phyloP scores from a whole-genome alignment of 306 rosid genomes.

The Castanea crenata region DNA sequence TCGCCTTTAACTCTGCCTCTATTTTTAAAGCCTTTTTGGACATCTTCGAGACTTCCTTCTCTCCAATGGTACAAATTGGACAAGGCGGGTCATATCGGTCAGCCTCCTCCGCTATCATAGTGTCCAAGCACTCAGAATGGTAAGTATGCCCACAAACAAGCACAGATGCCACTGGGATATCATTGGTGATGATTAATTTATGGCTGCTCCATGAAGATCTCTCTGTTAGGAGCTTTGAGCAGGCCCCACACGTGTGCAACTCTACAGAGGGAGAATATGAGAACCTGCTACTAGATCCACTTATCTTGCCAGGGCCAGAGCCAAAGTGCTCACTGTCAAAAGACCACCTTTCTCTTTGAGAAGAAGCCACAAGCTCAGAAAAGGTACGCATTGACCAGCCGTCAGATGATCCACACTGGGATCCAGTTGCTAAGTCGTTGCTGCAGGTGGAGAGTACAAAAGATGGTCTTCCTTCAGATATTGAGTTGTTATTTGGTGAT shows the following conservation, averaged over 20 bases:
- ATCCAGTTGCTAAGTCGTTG: slow-evolving; percentile 70
- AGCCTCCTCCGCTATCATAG: slow-evolving; percentile 59
- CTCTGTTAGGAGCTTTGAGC: slow-evolving; percentile 66
- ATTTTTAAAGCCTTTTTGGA: slow-evolving; percentile 44
- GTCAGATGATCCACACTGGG: slow-evolving; percentile 83
- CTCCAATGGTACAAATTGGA: slow-evolving; percentile 72
- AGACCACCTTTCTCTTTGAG: slow-evolving; percentile 90
- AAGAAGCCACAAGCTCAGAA: slow-evolving; percentile 89
- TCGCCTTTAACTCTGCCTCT: slow-evolving; percentile 62
- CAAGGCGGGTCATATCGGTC: slow-evolving; percentile 74
- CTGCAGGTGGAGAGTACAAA: slow-evolving; percentile 75
- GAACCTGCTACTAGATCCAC: slow-evolving; percentile 77
- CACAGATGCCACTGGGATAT: slow-evolving; percentile 71
- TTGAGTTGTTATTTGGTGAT: slow-evolving; percentile 71
- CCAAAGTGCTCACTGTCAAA: slow-evolving; percentile 77
- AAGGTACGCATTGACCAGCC: slow-evolving; percentile 96
- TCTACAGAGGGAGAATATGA: slow-evolving; percentile 78
- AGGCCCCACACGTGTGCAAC: slow-evolving; percentile 64
- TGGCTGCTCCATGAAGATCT: slow-evolving; percentile 70
- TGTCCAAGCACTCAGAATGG: slow-evolving; percentile 86
- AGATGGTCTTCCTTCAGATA: slow-evolving; percentile 79
- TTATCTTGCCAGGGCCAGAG: slow-evolving; percentile 59
- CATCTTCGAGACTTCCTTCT: slow-evolving; percentile 56
- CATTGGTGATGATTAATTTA: slow-evolving; percentile 47
- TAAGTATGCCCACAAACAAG: slow-evolving; percentile 75